These are phyloP conservation scores for Ophiostoma novo-ulmi DNA, from an alignment of 2,329 filamentous ascomycete species.

Conservation along the genomic window DNA sequence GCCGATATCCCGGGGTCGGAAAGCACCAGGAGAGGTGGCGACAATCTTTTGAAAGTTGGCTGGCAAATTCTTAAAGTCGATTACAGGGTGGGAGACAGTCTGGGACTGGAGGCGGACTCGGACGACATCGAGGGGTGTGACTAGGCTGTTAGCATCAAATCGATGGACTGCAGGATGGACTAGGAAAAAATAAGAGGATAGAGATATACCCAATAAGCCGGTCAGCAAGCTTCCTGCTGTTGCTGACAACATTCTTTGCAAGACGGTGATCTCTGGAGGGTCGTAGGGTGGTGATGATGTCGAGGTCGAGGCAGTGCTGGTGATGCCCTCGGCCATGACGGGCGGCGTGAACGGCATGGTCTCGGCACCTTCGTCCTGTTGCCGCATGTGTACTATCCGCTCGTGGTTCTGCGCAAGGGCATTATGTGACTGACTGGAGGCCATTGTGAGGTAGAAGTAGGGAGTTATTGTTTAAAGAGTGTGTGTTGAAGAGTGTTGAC, in stretches of 20 bases:
- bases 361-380: constrained; percentile 34
- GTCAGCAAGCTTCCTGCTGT: constrained; percentile 86
- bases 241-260: constrained; percentile 92
- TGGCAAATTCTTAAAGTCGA: constrained; percentile 39
- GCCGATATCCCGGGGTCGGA: constrained; percentile 74
- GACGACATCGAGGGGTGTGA: constrained; percentile 94
- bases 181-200: neutral
- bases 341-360: constrained; percentile 33
- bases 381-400: constrained; percentile 32
- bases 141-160: constrained; percentile 43
- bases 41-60: constrained; percentile 53
- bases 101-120: constrained; percentile 92
- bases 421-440: constrained; percentile 9
- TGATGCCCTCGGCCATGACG: constrained; percentile 32
- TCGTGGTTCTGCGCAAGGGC: constrained; percentile 38
- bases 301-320: constrained; percentile 28
- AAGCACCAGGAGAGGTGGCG: constrained; percentile 56
- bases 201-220: constrained; percentile 67
- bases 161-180: neutral
- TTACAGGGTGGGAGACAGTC: constrained; percentile 38
- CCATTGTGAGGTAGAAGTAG: constrained; percentile 18
- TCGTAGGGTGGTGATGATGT: constrained; percentile 32
- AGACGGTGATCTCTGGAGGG: constrained; percentile 65
- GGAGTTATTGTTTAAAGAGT: neutral
- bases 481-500: neutral